Evolutionary conservation across 2,329 filamentous ascomycete genomes (phyloP).

Genomic region (Fusarium gaditjirri): DNA sequence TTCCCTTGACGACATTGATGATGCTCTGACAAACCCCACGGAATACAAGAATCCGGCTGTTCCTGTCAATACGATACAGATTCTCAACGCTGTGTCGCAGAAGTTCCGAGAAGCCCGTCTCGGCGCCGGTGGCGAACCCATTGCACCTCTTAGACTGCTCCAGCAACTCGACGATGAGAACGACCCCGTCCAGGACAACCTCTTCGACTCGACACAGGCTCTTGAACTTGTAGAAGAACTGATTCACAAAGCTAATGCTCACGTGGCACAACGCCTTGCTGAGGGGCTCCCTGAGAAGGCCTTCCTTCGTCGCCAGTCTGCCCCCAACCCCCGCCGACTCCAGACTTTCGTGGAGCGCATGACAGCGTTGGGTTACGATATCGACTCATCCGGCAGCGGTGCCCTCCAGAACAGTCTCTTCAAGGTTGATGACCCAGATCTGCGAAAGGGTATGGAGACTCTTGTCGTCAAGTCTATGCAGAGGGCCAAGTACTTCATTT

Average conservation of each 20-base stretch:
- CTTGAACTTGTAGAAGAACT: conserved; percentile 96
- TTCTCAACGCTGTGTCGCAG: conserved; percentile 82
- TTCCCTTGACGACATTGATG: conserved; percentile 86
- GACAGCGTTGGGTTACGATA: conserved; percentile 88
- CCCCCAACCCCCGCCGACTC: conserved; percentile 88
- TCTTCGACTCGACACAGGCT: conserved; percentile 89
- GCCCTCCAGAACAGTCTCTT: conserved; percentile 94
- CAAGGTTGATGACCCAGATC: conserved; percentile 86
- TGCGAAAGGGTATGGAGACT: conserved; percentile 98
- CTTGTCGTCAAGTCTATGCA: conserved; percentile 95
- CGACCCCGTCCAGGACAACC: conserved; percentile 94
- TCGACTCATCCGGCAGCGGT: conserved; percentile 90
- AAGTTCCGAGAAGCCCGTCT: conserved; percentile 92
- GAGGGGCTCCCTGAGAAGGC: conserved; percentile 89
- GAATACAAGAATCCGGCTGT: conserved; percentile 73
- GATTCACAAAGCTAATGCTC: conserved; percentile 89
- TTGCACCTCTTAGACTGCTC: conserved; percentile 86
- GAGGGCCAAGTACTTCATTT: conserved; percentile 93
- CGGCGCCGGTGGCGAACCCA: conserved; percentile 79
- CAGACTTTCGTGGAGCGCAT: conserved; percentile 93
- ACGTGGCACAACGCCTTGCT: conserved; percentile 86
- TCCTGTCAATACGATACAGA: conserved; percentile 80
- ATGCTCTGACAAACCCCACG: conserved; percentile 73
- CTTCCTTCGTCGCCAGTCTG: conserved; percentile 84
- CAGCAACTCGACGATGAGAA: conserved; percentile 98